These are phyloP conservation scores for Pistacia atlantica DNA, from an alignment of 345 rosid genomes.

Conservation along the genomic window DNA sequence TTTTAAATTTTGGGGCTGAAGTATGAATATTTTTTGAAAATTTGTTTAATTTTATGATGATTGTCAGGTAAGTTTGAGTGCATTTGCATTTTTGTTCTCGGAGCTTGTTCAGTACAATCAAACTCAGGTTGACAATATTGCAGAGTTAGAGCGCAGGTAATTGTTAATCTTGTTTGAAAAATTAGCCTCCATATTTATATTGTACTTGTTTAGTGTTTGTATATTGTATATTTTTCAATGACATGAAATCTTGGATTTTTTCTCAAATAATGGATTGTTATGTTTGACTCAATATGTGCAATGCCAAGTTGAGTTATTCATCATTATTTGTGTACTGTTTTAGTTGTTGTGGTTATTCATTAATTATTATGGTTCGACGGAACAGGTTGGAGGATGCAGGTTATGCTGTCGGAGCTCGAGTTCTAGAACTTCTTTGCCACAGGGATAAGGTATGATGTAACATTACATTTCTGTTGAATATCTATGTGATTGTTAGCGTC, in stretches of 20 bases:
- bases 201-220: not conserved
- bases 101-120: conserved; percentile 99
- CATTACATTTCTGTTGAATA: not conserved
- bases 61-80: conserved; percentile 63
- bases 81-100: conserved; percentile 54
- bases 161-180: not conserved
- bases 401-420: conserved; percentile 86
- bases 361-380: not conserved
- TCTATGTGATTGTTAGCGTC: not conserved
- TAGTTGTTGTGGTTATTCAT: not conserved
- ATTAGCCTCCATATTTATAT: not conserved
- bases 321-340: not conserved
- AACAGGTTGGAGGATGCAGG: conserved; percentile 96
- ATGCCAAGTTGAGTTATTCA: conserved; percentile 3
- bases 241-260: not conserved
- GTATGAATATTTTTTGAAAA: not conserved
- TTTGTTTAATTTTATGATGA: conserved; percentile 1
- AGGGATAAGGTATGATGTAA: conserved; percentile 64
- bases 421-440: conserved; percentile 89
- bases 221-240: no score
- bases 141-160: conserved; percentile 92
- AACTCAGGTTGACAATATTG: conserved; percentile 95
- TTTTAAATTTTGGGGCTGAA: not conserved
- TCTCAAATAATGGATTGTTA: not conserved
- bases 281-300: not conserved